Percentiles rank a stretch among this genome's conserved stretches.
Evolutionary conservation across 352 stramenopile species (phyloP).

Genomic region (Phytophthora pluvialis): DNA sequence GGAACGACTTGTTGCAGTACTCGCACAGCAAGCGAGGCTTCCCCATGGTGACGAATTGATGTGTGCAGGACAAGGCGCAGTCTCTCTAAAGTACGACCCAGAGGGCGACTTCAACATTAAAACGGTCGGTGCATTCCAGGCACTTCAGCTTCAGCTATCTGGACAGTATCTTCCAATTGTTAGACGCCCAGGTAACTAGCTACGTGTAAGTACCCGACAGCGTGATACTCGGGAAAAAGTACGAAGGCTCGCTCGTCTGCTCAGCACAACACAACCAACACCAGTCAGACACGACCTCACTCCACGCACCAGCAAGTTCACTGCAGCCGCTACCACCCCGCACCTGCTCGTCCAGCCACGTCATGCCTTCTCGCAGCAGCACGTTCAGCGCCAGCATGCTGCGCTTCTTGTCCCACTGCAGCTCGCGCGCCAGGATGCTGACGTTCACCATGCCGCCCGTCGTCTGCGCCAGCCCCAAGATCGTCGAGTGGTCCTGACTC

Average conservation of each 20-base stretch:
- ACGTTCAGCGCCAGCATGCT: constrained; percentile 92
- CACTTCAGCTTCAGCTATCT: constrained; percentile 15
- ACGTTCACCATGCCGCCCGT: constrained; percentile 90
- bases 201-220: constrained; percentile 80
- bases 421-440: constrained; percentile 77
- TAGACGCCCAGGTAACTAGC: not conserved
- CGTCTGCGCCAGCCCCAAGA: constrained; percentile 91
- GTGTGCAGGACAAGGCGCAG: not conserved
- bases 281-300: constrained; percentile 3
- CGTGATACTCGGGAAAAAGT: constrained; percentile 90
- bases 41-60: constrained; percentile 42
- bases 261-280: constrained; percentile 6
- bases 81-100: constrained; percentile 49
- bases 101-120: constrained; percentile 4
- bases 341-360: constrained; percentile 95
- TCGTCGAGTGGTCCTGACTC: constrained; percentile 94
- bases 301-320: not conserved
- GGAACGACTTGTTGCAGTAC: constrained; percentile 87
- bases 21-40: constrained; percentile 66
- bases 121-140: constrained; percentile 6
- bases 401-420: constrained; percentile 92
- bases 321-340: not conserved
- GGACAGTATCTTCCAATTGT: constrained; percentile 1
- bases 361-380: constrained; percentile 95
- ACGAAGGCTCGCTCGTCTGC: constrained; percentile 66